Evolutionary conservation across 768 basidiomycete species (phyloP).

Genomic region (Hygrocybe coccinea): DNA sequence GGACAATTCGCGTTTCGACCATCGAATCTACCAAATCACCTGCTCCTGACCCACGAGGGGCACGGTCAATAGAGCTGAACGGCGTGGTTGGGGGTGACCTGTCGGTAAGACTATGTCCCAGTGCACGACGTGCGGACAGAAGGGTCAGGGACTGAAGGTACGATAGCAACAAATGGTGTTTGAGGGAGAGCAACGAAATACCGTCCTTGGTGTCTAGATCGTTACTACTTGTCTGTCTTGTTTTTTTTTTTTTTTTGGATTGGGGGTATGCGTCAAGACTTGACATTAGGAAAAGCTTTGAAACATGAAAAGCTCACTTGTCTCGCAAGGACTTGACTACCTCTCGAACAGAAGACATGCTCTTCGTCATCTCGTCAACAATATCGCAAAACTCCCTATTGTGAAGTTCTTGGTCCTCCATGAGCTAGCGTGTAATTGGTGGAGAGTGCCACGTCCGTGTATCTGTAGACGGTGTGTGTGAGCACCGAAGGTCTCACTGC

Average conservation of each 20-base stretch:
- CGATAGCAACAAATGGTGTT: constrained; percentile 77
- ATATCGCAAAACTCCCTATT: constrained; percentile 25
- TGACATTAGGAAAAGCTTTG: constrained; percentile 1
- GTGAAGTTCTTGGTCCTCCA: neutral
- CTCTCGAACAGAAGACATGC: constrained; percentile 58
- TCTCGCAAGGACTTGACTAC: constrained; percentile 49
- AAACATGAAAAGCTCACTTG: constrained; percentile 39
- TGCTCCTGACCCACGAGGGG: constrained; percentile 47
- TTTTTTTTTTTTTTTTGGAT: constrained; percentile 15
- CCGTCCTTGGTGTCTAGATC: constrained; percentile 61
- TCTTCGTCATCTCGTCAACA: constrained; percentile 55
- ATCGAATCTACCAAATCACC: constrained; percentile 79
- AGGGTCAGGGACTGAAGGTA: constrained; percentile 83
- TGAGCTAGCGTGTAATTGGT: neutral
- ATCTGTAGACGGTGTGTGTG: neutral
- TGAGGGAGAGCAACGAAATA: constrained; percentile 85
- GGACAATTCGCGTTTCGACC: constrained; percentile 72
- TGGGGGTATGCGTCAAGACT: neutral
- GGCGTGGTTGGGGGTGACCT: constrained; percentile 46
- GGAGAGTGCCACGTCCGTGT: neutral
- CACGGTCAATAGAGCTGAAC: constrained; percentile 52
- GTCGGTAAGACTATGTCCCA: constrained; percentile 57
- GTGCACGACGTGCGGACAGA: constrained; percentile 60
- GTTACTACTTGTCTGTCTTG: constrained; percentile 19
- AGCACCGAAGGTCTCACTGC: neutral